These are phyloP conservation scores for Dioszegia hungarica DNA, from an alignment of 768 basidiomycete species.

Conservation along the genomic window DNA sequence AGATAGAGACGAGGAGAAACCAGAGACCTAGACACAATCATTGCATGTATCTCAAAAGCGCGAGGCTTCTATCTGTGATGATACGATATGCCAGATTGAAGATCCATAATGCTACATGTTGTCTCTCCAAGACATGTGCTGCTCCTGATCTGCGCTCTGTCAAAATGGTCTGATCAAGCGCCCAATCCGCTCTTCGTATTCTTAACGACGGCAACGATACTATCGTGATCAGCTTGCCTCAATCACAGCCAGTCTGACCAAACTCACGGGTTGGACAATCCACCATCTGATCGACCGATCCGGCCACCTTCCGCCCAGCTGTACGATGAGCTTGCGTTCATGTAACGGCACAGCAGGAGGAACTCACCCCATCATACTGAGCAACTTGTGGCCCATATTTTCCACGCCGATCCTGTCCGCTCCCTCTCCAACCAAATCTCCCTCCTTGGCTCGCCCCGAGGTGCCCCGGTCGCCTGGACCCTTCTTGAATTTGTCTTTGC, in stretches of 20 bases:
- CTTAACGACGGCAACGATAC: slow-evolving; percentile 75
- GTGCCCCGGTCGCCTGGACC: slow-evolving; percentile 25
- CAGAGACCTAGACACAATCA: too few relatives aligned
- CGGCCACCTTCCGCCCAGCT: slow-evolving; percentile 72
- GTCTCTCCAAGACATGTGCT: too few relatives aligned
- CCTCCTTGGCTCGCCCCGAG: slow-evolving; percentile 63
- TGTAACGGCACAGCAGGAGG: not conserved
- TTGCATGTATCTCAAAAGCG: too few relatives aligned
- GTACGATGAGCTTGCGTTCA: not conserved
- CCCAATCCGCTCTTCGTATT: slow-evolving; percentile 79
- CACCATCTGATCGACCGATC: slow-evolving; percentile 61
- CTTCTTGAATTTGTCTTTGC: slow-evolving; percentile 29
- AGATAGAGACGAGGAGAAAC: too few relatives aligned
- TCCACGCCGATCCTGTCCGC: slow-evolving; percentile 72
- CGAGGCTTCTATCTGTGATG: too few relatives aligned
- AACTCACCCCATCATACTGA: slow-evolving; percentile 72
- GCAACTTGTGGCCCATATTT: slow-evolving; percentile 82
- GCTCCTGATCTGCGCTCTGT: too few relatives aligned
- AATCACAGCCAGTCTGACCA: not conserved
- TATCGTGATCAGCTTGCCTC: slow-evolving; percentile 9
- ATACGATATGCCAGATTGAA: too few relatives aligned
- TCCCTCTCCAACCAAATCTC: slow-evolving; percentile 80
- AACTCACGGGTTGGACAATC: slow-evolving; percentile 62
- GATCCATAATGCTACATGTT: too few relatives aligned
- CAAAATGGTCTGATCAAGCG: slow-evolving; percentile 50